Evolutionary conservation across 2,329 filamentous ascomycete species (phyloP), one percentile per base, ranked within the genome.

Genomic region (Aspergillus oerlinghausenensis): DNA sequence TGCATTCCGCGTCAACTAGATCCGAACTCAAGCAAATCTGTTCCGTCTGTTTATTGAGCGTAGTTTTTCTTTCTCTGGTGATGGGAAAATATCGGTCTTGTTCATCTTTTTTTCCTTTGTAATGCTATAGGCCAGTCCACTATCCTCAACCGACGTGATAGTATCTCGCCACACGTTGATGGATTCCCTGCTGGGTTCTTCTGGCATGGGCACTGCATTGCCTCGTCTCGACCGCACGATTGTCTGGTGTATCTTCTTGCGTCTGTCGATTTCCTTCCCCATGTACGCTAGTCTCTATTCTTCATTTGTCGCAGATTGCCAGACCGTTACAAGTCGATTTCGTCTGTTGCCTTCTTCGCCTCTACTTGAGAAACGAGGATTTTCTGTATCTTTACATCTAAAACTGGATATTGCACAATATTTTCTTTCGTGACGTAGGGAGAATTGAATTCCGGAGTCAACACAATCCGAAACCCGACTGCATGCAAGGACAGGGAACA

Each of bases 1-100:
- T 62, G 58, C 63, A 11, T 67, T 67, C 65, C 65, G 65, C 63
- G 58, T 67, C 59, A 67, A 64, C 55, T 66, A 54, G 60, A 60
- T 48, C 50, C 55, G 55, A 40, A 52, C 40, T 32, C 56, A 53
- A 58, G 57, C 58, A 58, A 56, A 55, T 49, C 51, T 65, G 40
- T 62, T 65, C 56, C 60, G 55, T 61, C 54, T 49, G 53, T 64
- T 17, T 60, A 63, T 67, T 63, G 52, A 65, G 63, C 59, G 59
- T 63, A 60, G 52, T 62, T 59, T 56, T 59, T 61, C 48, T 61
- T 62, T 64, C 57, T 59, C 56, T 54, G 57, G 32, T 49, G 32
- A 55, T 55, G 60, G 63, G 57, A 57, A 66, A 64, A 61, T 59
- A 55, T 49, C 49, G 29, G 42, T 60, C 51, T 56, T 54, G 45